Base-by-base conservation (phyloP, 495 filamentous ascomycete genomes). In the Aspergillus conjunctus region DNA sequence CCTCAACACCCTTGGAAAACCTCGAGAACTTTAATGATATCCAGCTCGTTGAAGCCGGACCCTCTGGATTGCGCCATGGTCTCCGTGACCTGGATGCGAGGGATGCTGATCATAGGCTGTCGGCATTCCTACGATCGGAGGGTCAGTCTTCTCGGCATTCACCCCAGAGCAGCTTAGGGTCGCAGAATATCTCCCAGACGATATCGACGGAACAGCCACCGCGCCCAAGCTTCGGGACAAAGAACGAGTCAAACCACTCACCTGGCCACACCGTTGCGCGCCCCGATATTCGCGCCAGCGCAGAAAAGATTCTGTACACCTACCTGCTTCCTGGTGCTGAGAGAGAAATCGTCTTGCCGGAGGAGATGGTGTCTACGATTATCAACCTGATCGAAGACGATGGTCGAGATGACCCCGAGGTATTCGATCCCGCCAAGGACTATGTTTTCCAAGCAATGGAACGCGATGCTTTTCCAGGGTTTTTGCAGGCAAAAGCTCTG, bases 371-470 rank as follows among this genome's bases (percentile, higher is more conserved):
- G 5, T 82, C 88, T 30, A 84, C 90, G 6, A 91, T 97, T 60
- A 91, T 89, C 39, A 81, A 85, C 45, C 81, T 88, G 15, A 92
- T 99, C 56, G 94, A 99, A 71, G 88, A 93, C 56, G 85, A 89
- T 56, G 89, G 89, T 45, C 86, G 94, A 67, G 95, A 97, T 64
- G 94, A 99, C 69, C 94, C 94, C 1, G 94, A 98, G 70, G 87
- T 99, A 11, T 99, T 99, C 63, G 93, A 97, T 70, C 87, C 89
- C 3, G 94, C 94, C 26, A 98, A 98, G 74, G 95, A 99, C 77
- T 99, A 98, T 71, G 93, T 97, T 49, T 99, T 97, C 74, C 95
- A 98, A 70, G 94, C 94, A 3, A 99, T 99, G 95, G 94, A 99
- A 74, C 87, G 95, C 44, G 94, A 98, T 76, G 94, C 94, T 14